Percentiles rank a stretch among this genome's conserved stretches.
Evolutionary conservation across 139 green algal genomes (phyloP).

Genomic region (Eudorina sp.): DNA sequence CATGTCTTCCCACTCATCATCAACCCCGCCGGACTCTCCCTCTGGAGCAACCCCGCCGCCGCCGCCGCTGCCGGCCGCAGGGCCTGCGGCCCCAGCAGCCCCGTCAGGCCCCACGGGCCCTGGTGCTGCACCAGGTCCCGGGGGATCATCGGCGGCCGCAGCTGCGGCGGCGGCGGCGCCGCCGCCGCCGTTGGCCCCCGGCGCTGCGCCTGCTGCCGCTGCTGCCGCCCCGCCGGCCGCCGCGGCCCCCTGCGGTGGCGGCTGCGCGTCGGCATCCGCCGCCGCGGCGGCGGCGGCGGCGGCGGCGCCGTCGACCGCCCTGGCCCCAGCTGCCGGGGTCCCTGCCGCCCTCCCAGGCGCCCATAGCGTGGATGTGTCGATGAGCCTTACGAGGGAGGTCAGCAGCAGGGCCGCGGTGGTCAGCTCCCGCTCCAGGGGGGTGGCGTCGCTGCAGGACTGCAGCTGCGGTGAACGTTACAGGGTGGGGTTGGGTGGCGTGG

Average conservation of each 20-base stretch:
- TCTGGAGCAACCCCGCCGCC: too few relatives aligned
- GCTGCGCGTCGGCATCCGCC: background rate
- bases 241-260: background rate
- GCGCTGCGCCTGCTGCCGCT: background rate
- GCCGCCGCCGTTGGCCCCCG: background rate
- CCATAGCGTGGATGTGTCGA: background rate
- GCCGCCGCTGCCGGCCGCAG: background rate
- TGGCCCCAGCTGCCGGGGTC: background rate
- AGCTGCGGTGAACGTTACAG: too few relatives aligned
- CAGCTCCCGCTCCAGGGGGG: constrained; percentile 33
- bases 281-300: too few relatives aligned
- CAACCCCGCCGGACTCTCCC: too few relatives aligned
- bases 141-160: too few relatives aligned
- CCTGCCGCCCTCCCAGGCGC: background rate
- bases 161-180: background rate
- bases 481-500: background rate
- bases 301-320: too few relatives aligned
- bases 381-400: background rate
- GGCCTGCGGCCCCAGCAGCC: too few relatives aligned
- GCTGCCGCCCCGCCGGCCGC: background rate
- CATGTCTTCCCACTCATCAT: background rate
- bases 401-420: background rate
- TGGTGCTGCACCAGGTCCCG: too few relatives aligned
- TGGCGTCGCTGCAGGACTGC: background rate
- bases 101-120: too few relatives aligned